Evolutionary conservation across 495 filamentous ascomycete genomes (phyloP), one percentile per base, ranked within the genome.

Genomic region (Lasiosphaeris hirsuta): DNA sequence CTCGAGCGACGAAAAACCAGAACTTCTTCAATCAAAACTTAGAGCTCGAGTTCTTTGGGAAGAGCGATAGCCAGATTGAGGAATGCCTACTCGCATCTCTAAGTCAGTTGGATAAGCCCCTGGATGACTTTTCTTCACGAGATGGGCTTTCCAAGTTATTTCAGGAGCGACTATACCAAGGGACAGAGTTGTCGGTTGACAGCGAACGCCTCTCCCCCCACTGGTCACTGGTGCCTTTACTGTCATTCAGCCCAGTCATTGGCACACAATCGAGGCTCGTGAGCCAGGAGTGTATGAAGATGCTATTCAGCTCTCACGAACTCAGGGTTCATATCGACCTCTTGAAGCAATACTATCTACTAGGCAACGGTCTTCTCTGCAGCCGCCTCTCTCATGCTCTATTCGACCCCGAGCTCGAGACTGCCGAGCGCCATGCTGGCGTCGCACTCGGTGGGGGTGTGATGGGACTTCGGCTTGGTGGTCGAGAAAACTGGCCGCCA

Each of bases 401-500:
- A 2, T 97, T 98, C 68, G 86, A 90, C 54, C 84, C 91, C 0
- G 86, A 95, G n/a, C 83, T 92, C 48, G 83, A 86, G 46, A 87
- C 86, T 15, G 88, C 90, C 37, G 90, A 96, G 60, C 80, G 88
- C 49, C 80, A 81, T 45, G 67, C 79, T 13, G 88, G 89, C 4
- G 82, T 85, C 17, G 79, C 87, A 13, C 81, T 87, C 4, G 84
- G 78, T 36, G 86, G 87, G 10, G 86, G 85, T 8, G 77, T 79
- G 45, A 92, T 95, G 75, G 94, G 94, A 2, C 76, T 97, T 38
- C 86, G 89, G 9, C 71, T 97, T 1, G 89, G 87, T 7, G 84
- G 78, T 14, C 80, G 90, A 56, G 83, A 88, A 45, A 89, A 79
- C 23, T 97, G 93, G 94, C 93, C 93, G 19, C 93, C 94, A 7